Evolutionary conservation across 2,329 filamentous ascomycete species (phyloP).

Genomic region (Claviceps maximensis): DNA sequence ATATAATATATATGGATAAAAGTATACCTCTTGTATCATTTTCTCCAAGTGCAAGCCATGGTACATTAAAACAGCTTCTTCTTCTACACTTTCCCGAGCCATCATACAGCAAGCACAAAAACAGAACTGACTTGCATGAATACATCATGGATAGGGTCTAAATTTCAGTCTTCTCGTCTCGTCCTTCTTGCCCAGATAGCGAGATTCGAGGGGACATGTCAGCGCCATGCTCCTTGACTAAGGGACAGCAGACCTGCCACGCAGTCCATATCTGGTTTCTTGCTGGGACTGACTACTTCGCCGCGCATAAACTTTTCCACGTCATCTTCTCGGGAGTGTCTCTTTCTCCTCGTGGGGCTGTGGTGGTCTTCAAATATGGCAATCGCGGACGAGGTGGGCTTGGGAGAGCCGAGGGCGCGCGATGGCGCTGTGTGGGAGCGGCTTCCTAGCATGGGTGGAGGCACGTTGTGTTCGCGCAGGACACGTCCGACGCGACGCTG

Average conservation of each 20-base stretch:
- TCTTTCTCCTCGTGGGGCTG: constrained; percentile 7
- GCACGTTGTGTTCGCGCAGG: constrained; percentile 27
- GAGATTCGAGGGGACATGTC: too few relatives aligned
- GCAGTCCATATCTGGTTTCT: constrained; percentile 73
- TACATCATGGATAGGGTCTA: too few relatives aligned
- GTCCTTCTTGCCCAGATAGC: too few relatives aligned
- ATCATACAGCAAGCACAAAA: too few relatives aligned
- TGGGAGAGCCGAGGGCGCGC: constrained; percentile 17
- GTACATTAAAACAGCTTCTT: neutral
- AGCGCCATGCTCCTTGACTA: constrained; percentile 84
- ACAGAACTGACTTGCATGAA: too few relatives aligned
- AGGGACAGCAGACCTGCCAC: constrained; percentile 79
- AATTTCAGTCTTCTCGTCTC: too few relatives aligned
- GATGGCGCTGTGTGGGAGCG: constrained; percentile 29
- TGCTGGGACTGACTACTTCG: constrained; percentile 51
- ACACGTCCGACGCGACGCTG: constrained; percentile 28
- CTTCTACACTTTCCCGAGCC: neutral
- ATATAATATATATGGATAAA: too few relatives aligned
- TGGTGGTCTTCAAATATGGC: constrained; percentile 39
- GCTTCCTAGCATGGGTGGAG: constrained; percentile 18
- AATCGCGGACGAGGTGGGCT: constrained; percentile 20
- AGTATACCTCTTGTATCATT: neutral
- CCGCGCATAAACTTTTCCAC: constrained; percentile 61
- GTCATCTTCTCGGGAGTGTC: constrained; percentile 34
- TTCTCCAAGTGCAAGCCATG: too few relatives aligned